Conservation (phyloP, 352 stramenopile genomes). For the Poterioochromonas sp. region DNA sequence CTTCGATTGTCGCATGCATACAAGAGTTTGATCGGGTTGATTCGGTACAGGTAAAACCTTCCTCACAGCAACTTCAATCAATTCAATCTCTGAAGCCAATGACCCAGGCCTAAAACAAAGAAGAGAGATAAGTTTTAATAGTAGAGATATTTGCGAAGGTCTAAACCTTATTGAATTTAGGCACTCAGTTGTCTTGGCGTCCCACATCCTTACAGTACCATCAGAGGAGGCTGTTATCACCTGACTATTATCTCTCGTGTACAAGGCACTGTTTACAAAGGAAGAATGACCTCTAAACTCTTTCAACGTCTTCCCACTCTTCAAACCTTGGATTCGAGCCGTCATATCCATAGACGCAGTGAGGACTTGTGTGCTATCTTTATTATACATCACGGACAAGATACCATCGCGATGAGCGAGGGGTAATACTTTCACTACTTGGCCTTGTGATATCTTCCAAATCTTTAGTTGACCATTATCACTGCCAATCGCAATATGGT, state of each 20-base stretch:
- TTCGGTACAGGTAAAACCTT: conserved; percentile 48
- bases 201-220: conserved; percentile 68
- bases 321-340: conserved; percentile 75
- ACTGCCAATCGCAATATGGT: conserved; percentile 73
- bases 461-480: conserved; percentile 73
- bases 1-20: not conserved
- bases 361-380: conserved; percentile 70
- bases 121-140: not conserved
- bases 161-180: conserved; percentile 56
- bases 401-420: conserved; percentile 63
- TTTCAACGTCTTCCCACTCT: conserved; percentile 76
- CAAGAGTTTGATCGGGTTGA: not conserved
- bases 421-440: conserved; percentile 59
- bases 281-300: conserved; percentile 69
- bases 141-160: conserved; percentile 26
- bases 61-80: conserved; percentile 60
- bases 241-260: conserved; percentile 52
- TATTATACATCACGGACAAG: conserved; percentile 64
- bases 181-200: conserved; percentile 62
- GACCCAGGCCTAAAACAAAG: not conserved
- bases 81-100: conserved; percentile 34
- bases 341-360: conserved; percentile 76
- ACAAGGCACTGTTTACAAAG: conserved; percentile 67
- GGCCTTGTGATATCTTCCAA: conserved; percentile 67
- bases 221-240: conserved; percentile 64